phyloP scores from a whole-genome alignment of 257 asterid genomes.

The Vinca minor region DNA sequence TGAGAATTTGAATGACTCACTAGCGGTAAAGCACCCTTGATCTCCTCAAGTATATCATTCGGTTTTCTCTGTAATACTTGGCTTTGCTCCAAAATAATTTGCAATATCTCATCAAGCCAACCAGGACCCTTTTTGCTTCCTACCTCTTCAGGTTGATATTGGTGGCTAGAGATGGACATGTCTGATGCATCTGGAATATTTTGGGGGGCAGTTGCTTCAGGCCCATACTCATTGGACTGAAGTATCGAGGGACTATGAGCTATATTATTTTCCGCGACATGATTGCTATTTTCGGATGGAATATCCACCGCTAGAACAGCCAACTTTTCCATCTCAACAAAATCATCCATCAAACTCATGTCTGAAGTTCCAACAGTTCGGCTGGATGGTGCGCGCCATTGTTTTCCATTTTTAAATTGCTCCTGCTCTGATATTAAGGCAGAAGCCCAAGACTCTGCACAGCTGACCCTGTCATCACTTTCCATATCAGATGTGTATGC shows the following conservation, averaged over 20 bases:
- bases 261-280: slow-evolving; percentile 28
- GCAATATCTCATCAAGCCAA: slow-evolving; percentile 29
- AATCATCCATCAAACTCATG: slow-evolving; percentile 79
- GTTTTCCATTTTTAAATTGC: slow-evolving; percentile 41
- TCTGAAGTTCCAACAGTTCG: slow-evolving; percentile 45
- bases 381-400: slow-evolving; percentile 26
- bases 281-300: slow-evolving; percentile 28
- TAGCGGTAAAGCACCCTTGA: slow-evolving; percentile 33
- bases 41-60: slow-evolving; percentile 38
- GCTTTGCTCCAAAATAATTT: slow-evolving; percentile 39
- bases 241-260: slow-evolving; percentile 16
- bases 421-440: slow-evolving; percentile 55
- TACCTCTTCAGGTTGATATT: slow-evolving; percentile 11
- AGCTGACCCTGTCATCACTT: slow-evolving; percentile 60
- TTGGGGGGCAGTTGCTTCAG: slow-evolving; percentile 11
- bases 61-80: slow-evolving; percentile 30
- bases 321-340: slow-evolving; percentile 84
- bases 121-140: slow-evolving; percentile 13
- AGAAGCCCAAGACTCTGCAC: slow-evolving; percentile 64
- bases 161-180: slow-evolving; percentile 17
- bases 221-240: slow-evolving; percentile 20
- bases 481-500: slow-evolving; percentile 51
- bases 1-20: slow-evolving; percentile 10
- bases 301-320: slow-evolving; percentile 41
- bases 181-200: slow-evolving; percentile 17